phyloP scores from a whole-genome alignment of 192 early-diverging fungal genomes.

The Spinellus fusiger region DNA sequence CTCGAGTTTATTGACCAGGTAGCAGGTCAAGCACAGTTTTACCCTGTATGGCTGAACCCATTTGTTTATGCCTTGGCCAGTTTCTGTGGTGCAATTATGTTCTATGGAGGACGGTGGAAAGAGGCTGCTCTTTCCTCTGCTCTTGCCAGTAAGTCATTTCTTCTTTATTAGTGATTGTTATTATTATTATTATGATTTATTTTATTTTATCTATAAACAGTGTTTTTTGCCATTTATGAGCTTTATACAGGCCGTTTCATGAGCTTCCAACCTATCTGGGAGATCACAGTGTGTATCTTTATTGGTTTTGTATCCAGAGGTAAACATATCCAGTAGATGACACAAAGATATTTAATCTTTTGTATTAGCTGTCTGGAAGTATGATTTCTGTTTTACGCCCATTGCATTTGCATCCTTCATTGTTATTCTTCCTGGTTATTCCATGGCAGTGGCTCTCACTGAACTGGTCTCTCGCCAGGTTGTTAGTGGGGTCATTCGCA shows the following conservation, averaged over 20 bases:
- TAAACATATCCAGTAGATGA: not conserved
- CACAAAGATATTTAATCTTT: not conserved
- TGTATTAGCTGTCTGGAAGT: conserved; percentile 25
- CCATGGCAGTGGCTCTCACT: conserved; percentile 77
- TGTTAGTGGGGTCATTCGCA: conserved; percentile 81
- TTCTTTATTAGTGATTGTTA: conserved; percentile 17
- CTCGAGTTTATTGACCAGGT: conserved; percentile 58
- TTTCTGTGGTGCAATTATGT: conserved; percentile 58
- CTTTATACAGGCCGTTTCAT: conserved; percentile 46
- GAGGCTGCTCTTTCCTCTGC: conserved; percentile 54
- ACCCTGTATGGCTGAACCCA: conserved; percentile 54
- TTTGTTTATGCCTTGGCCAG: conserved; percentile 47
- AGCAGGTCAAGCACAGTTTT: conserved; percentile 43
- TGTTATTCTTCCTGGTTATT: conserved; percentile 69
- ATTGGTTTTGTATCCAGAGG: conserved; percentile 40
- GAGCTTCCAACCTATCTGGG: conserved; percentile 40
- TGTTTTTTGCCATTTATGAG: conserved; percentile 44
- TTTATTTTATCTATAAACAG: conserved; percentile 8
- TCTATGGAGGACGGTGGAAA: conserved; percentile 62
- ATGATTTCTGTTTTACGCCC: conserved; percentile 59
- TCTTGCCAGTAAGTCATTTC: conserved; percentile 30
- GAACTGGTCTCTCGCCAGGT: conserved; percentile 88
- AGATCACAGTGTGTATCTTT: conserved; percentile 40
- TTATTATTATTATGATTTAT: not conserved
- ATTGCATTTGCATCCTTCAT: conserved; percentile 58